phyloP scores from a whole-genome alignment of 2,329 filamentous ascomycete genomes.

The Polychaeton citri region DNA sequence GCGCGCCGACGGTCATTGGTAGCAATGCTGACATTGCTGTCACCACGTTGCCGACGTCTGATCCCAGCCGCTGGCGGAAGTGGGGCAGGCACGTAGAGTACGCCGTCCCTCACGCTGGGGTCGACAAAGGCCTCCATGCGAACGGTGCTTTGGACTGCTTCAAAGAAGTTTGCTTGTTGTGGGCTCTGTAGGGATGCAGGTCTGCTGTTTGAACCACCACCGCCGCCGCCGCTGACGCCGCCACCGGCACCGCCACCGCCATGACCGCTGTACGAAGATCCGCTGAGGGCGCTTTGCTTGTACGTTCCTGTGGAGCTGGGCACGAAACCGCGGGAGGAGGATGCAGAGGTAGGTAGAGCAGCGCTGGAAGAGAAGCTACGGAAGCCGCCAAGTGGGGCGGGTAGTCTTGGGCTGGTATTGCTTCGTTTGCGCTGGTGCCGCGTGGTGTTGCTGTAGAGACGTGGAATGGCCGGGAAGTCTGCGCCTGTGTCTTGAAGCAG shows the following conservation, averaged over 20 bases:
- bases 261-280: slow-evolving; percentile 12
- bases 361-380: slow-evolving; percentile 56
- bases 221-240: too few relatives aligned
- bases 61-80: slow-evolving; percentile 3
- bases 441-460: slow-evolving; percentile 48
- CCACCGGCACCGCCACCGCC: too few relatives aligned
- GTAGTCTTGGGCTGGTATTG: slow-evolving; percentile 67
- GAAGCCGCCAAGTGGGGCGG: slow-evolving; percentile 54
- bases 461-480: slow-evolving; percentile 58
- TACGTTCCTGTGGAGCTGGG: slow-evolving; percentile 5
- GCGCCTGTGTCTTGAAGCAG: slow-evolving; percentile 35
- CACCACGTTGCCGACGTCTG: slow-evolving; percentile 10
- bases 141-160: slow-evolving; percentile 68
- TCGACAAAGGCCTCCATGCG: slow-evolving; percentile 96
- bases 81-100: slow-evolving; percentile 16
- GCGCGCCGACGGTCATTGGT: slow-evolving; percentile 17
- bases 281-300: slow-evolving; percentile 18
- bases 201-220: slow-evolving; percentile 5
- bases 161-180: slow-evolving; percentile 51
- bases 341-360: slow-evolving; percentile 26
- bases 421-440: slow-evolving; percentile 61
- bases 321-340: slow-evolving; percentile 15
- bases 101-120: slow-evolving; percentile 20
- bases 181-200: slow-evolving; percentile 14
- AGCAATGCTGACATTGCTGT: slow-evolving; percentile 15